Evolutionary conservation across 1,284 basidiomycete species (phyloP).

Genomic region (Binderoboletus segoi): DNA sequence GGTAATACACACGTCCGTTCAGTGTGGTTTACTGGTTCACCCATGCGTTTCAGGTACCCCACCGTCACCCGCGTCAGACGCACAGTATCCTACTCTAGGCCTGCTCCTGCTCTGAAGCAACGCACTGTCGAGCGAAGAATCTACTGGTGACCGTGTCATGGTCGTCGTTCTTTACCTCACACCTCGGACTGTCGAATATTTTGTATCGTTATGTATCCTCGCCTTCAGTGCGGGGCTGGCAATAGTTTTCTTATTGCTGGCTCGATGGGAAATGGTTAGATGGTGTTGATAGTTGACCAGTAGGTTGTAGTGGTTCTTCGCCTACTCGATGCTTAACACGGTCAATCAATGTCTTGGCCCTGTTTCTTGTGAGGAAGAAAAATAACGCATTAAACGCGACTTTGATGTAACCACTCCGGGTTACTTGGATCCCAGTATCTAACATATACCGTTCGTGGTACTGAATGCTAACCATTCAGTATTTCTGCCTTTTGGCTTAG

Average conservation of each 20-base stretch:
- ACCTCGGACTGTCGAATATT: constrained; percentile 27
- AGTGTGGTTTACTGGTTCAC: constrained; percentile 2
- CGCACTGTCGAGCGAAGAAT: constrained; percentile 67
- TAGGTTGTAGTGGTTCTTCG: constrained; percentile 10
- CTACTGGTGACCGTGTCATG: constrained; percentile 55
- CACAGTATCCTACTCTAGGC: constrained; percentile 59
- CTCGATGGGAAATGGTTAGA: constrained; percentile 12
- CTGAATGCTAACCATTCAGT: too few relatives aligned
- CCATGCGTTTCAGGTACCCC: constrained; percentile 54
- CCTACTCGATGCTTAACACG: constrained; percentile 5
- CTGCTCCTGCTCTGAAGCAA: constrained; percentile 42
- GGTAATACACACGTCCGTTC: constrained; percentile 42
- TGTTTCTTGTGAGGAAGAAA: neutral
- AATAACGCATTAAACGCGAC: too few relatives aligned
- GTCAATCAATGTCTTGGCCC: constrained; percentile 1
- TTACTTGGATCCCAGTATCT: too few relatives aligned
- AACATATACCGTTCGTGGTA: too few relatives aligned
- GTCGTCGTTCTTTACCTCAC: neutral
- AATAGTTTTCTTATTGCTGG: constrained; percentile 10
- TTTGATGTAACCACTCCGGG: too few relatives aligned
- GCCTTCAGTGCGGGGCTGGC: constrained; percentile 3
- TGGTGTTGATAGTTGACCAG: constrained; percentile 14
- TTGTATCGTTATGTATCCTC: constrained; percentile 39
- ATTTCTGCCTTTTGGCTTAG: too few relatives aligned
- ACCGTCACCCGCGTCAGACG: constrained; percentile 72